phyloP scores from a whole-genome alignment of 31 red algal species.

The Bonnemaisonia californica region DNA sequence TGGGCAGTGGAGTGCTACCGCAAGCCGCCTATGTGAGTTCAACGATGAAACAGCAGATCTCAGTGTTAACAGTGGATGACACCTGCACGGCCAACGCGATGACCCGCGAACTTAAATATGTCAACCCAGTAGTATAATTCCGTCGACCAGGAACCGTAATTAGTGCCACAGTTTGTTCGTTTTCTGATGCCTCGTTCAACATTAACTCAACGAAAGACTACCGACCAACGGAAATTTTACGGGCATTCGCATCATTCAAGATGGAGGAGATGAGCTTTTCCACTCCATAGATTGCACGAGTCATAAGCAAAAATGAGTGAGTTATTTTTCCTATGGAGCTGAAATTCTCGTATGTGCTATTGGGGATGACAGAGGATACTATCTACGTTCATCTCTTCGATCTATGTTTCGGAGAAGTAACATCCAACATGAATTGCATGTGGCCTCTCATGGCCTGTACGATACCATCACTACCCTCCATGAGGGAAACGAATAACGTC shows the following conservation, averaged over 20 bases:
- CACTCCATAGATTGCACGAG: slow-evolving; percentile 10
- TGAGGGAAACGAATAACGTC: not conserved
- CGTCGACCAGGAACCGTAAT: not conserved
- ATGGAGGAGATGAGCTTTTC: not conserved
- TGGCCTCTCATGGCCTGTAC: slow-evolving; percentile 20
- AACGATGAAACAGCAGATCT: not conserved
- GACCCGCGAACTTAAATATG: not conserved
- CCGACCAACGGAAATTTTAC: not conserved
- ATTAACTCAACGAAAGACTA: not conserved
- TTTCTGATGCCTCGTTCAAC: slow-evolving; percentile 7
- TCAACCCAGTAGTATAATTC: not conserved
- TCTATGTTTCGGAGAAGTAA: not conserved
- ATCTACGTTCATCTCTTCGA: not conserved
- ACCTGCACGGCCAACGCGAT: no score
- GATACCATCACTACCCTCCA: no score
- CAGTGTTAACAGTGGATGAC: not conserved
- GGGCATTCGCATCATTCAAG: not conserved
- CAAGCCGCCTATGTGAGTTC: slow-evolving; percentile 20
- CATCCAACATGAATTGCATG: not conserved
- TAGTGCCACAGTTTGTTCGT: not conserved
- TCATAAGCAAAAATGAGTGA: slow-evolving; percentile 11
- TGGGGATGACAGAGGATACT: slow-evolving; percentile 12
- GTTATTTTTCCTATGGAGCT: slow-evolving; percentile 11
- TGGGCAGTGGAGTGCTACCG: slow-evolving; percentile 9
- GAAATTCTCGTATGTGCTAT: slow-evolving; percentile 13